Base-by-base conservation (phyloP, 108 stramenopile genomes). In the Epipyxis sp. region DNA sequence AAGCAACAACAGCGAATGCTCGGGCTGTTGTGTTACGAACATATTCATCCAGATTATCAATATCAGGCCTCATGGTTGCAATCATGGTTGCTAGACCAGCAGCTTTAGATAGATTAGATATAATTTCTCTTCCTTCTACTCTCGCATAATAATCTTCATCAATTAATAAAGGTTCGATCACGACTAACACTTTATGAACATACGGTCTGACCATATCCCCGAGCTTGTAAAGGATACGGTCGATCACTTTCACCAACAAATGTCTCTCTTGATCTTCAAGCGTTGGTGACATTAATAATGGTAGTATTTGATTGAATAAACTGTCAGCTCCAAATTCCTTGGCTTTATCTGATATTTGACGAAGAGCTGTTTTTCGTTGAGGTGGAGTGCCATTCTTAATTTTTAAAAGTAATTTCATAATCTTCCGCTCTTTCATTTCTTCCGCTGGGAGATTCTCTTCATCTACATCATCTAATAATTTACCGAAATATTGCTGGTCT, bases 21-120 rank as follows among this genome's bases (percentile, higher is more conserved):
- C 98, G 81, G 0, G 96, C 94, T 40, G 97, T 98, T 27, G 93
- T 95, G 85, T 98, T 98, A 3, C 98, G 88, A 1, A 97, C 97
- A 79, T 97, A 98, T 77, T 98, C 97, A 82, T 98, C 95, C 0
- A 93, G 92, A 78, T 94, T 93, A 83, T 99, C 98, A 80, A 99
- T 97, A 86, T 99, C 97, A 0, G 98, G 97, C n/a, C 98, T 88
- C 95, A 99, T 96, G 40, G 96, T 96, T 13, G 96, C 94, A 80
- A 99, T 97, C 98, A 99, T 99, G 32, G 96, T 95, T n/a, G 96
- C 92, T 0, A 99, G 83, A 27, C 98, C 98, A 25, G 98, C 98
- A 37, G 98, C 98, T 88, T 99, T 99, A 67, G 95, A 93, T 20
- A 99, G 80, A 83, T 99, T 99, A 69, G 95, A 95, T 74, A 99